phyloP scores from a whole-genome alignment of 2,329 filamentous ascomycete genomes.

The Zelopaecilomyces penicillatus region DNA sequence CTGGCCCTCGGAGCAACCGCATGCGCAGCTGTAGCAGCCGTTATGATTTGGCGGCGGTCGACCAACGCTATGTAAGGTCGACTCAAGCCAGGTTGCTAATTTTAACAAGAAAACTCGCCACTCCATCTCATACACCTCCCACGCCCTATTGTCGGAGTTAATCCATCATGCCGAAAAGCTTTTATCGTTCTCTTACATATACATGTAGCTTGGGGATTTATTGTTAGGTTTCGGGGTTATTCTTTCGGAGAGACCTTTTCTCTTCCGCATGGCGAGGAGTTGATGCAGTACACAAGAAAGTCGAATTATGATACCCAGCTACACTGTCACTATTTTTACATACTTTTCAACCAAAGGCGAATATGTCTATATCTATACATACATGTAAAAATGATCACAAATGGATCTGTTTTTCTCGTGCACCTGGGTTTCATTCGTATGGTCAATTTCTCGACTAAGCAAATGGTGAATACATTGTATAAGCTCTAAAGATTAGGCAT shows the following conservation, averaged over 20 bases:
- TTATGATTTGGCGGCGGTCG: conserved; percentile 57
- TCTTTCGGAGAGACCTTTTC: background rate
- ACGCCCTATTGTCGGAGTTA: too few species aligned
- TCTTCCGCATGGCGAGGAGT: conserved; percentile 2
- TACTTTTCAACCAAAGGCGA: too few species aligned
- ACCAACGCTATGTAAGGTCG: conserved; percentile 35
- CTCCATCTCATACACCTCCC: too few species aligned
- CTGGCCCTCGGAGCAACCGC: conserved; percentile 70
- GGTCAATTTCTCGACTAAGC: too few species aligned
- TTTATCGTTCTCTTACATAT: background rate
- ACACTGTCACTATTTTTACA: background rate
- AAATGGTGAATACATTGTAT: too few species aligned
- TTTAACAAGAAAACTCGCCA: background rate
- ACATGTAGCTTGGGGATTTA: background rate
- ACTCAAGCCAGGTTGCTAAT: background rate
- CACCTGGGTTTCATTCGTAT: too few species aligned
- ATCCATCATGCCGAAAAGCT: too few species aligned
- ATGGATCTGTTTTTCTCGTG: too few species aligned
- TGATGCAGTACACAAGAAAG: background rate
- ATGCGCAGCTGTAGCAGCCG: conserved; percentile 53
- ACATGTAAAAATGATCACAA: too few species aligned
- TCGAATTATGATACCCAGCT: conserved; percentile 14
- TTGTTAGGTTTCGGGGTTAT: background rate
- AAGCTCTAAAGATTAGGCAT: too few species aligned
- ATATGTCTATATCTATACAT: too few species aligned